A percentile compares a stretch with the other conserved stretches of the same genome.
Conservation (phyloP, 257 asterid species). For the Gardenia jasminoides region DNA sequence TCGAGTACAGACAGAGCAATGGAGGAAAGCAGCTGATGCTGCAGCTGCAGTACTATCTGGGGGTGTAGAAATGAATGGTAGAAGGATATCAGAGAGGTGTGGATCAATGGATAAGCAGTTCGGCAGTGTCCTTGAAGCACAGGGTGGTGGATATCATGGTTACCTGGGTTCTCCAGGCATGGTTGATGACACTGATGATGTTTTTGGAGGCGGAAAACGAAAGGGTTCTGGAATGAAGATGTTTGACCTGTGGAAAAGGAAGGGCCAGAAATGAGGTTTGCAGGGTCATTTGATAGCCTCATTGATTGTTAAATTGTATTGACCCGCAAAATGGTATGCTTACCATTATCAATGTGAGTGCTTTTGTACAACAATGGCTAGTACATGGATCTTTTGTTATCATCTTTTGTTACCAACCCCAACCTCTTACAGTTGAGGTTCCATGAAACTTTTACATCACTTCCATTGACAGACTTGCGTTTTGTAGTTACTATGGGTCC, state of each 20-base stretch:
- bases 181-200: conserved; percentile 50
- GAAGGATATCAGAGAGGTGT: conserved; percentile 79
- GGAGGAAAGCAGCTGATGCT: conserved; percentile 98
- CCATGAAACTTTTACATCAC: not conserved
- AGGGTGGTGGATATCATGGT: conserved; percentile 36
- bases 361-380: not conserved
- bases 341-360: conserved; percentile 31
- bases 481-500: not conserved
- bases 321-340: conserved; percentile 35
- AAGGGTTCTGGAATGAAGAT: conserved; percentile 67
- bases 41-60: conserved; percentile 82
- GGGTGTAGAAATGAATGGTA: conserved; percentile 57
- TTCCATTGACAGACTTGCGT: not conserved
- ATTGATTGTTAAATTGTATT: not conserved
- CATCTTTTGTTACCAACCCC: not conserved
- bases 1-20: conserved; percentile 82
- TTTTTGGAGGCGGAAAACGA: conserved; percentile 66
- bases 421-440: not conserved
- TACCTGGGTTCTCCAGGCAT: conserved; percentile 64
- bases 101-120: conserved; percentile 87
- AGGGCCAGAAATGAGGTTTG: conserved; percentile 48
- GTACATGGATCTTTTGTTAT: not conserved
- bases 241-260: conserved; percentile 93
- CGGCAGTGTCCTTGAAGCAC: conserved; percentile 42
- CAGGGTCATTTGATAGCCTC: not conserved